Evolutionary conservation across 129 eudicot species (phyloP), one percentile per base, ranked within the genome.

Genomic region (Helianthus annuus): DNA sequence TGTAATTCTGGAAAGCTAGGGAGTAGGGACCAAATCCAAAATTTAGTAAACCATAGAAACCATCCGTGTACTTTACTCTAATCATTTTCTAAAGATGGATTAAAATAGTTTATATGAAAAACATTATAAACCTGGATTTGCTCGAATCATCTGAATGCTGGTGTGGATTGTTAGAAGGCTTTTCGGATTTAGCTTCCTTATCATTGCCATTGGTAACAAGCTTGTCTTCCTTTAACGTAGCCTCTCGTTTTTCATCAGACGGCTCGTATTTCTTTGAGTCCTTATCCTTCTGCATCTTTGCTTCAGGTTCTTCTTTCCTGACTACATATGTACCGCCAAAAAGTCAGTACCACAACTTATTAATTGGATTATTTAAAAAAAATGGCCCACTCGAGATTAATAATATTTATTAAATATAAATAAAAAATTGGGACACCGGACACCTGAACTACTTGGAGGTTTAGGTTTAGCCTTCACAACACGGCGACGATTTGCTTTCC

Each of bases 101-200:
- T 32, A 32, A 32, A 32, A 32, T 32, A 32, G 36, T 63, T 19
- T 52, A 5, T 63, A 58, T 0, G 15, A 32, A 51, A 34, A 10
- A 15, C 36, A 29, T 11, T 38, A 22, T 29, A 56, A 69, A 94
- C 99, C 99, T 94, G 83, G 93, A 86, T 81, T 78, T 88, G 74
- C 63, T 79, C 3, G 79, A 63, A 39, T 70, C 72, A 57, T 80
- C 77, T 39, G 87, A 74, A 69, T 68, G 56, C 4, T 55, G 80
- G 48, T 7, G 70, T 38, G 48, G 69, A 36, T 80, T 42, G 66
- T 66, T 66, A 24, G 73, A 73, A 64, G 79, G 70, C 79, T 74
- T 79, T 15, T 73, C 82, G 53, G 78, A 68, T 76, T 83, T 75
- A 44, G 19, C 14, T 60, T 84, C 88, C 73, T 27, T 45, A 27